Evolutionary conservation across 257 asterid species (phyloP).

Genomic region (Eucommia ulmoides): DNA sequence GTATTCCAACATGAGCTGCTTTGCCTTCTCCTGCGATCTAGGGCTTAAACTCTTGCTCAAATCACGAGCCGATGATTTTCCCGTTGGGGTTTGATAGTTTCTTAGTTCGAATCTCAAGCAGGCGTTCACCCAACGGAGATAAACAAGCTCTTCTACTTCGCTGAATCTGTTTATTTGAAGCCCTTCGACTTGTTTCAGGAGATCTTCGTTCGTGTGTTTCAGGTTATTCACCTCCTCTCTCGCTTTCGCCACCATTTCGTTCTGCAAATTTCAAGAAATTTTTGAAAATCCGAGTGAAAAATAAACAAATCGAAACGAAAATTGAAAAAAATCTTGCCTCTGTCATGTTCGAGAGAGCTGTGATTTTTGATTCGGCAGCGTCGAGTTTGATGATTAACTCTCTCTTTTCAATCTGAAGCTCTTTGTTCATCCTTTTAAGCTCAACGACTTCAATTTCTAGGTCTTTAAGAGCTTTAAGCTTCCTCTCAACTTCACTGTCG

Average conservation of each 20-base stretch:
- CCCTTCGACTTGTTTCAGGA: slow-evolving; percentile 86
- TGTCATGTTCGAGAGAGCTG: slow-evolving; percentile 66
- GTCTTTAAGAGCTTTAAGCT: slow-evolving; percentile 60
- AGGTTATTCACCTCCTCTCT: slow-evolving; percentile 62
- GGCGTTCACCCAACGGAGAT: slow-evolving; percentile 97
- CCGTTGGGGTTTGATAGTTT: slow-evolving; percentile 62
- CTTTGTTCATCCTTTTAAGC: slow-evolving; percentile 83
- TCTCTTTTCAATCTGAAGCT: slow-evolving; percentile 89
- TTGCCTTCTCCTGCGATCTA: slow-evolving; percentile 74
- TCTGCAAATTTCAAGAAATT: slow-evolving; percentile 24
- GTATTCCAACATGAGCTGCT: slow-evolving; percentile 77
- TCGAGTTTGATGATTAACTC: slow-evolving; percentile 64
- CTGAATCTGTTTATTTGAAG: slow-evolving; percentile 94
- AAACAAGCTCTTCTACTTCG: slow-evolving; percentile 95
- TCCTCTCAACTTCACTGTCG: slow-evolving; percentile 68
- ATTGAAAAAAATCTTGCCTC: slow-evolving; percentile 37
- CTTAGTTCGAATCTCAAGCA: slow-evolving; percentile 89
- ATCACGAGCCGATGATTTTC: slow-evolving; percentile 77
- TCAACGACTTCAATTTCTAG: slow-evolving; percentile 85
- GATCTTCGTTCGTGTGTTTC: slow-evolving; percentile 75
- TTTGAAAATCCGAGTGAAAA: not conserved
- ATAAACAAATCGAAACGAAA: slow-evolving; percentile 3
- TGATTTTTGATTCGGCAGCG: slow-evolving; percentile 59
- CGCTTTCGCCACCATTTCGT: slow-evolving; percentile 70
- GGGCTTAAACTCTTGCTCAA: slow-evolving; percentile 81